Base-by-base conservation (phyloP, 352 stramenopile genomes). In the Phytophthora fragariae region DNA sequence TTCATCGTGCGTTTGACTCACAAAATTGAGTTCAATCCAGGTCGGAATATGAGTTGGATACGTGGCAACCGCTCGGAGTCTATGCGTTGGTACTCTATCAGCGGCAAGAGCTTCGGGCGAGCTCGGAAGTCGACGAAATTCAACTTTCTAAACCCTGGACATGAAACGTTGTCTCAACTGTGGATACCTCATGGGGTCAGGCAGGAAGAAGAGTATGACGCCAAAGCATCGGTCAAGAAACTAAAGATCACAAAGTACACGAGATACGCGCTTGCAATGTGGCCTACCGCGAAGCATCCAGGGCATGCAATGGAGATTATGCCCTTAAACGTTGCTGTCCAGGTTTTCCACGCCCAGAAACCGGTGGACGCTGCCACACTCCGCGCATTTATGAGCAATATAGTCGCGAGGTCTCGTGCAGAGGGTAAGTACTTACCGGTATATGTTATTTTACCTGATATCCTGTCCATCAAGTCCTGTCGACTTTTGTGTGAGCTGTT, bases 111-210 rank as follows among this genome's bases (percentile, higher is more conserved):
- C 7, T 19, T 54, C 7, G 19, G 47, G 19, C 21, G 15, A 31
- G 2, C 6, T 54, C n/a, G 47, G 15, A 54, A 29, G 10, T 54
- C 47, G 57, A 55, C 53, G 8, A 17, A 5, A 14, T 5, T 76
- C 3, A 69, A 76, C n/a, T 56, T 68, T 2, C 24, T 77, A 3
- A 77, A 77, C 60, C 70, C 60, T 4, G 60, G 53, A 1, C 61
- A 62, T 39, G 61, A 71, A 47, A 65, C 47, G 5, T 12, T 64
- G 41, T 52, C 31, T 2, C 9, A 68, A 12, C 35, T 73, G 2
- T 77, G 65, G 70, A 39, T 21, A 2, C 35, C 55, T 5, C 54
- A 68, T 15, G 70, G 70, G 0, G 39, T 17, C 5, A 65, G 52
- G 19, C 68, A 61, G 15, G 71, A 66, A 49, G 65, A 73, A 59